Evolutionary conservation across 352 stramenopile species (phyloP).

Genomic region (Phytophthora niederhauseri): DNA sequence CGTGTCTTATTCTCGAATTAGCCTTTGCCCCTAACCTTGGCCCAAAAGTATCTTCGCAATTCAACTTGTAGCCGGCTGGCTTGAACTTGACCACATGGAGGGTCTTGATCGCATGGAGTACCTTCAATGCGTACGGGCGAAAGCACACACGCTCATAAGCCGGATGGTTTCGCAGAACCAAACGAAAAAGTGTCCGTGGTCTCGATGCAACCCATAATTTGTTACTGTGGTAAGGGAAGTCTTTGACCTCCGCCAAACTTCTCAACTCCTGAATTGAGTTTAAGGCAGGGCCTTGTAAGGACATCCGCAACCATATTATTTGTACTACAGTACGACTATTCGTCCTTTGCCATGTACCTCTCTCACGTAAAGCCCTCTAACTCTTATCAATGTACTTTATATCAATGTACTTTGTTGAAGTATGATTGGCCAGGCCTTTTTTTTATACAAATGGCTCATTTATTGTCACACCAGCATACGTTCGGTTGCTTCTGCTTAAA

Average conservation of each 20-base stretch:
- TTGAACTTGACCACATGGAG: not conserved
- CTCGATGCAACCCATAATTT: not conserved
- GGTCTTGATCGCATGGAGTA: not conserved
- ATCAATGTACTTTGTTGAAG: not conserved
- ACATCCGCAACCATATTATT: not conserved
- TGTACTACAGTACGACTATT: not conserved
- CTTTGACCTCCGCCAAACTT: not conserved
- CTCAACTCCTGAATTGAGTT: not conserved
- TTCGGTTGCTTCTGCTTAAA: slow-evolving; percentile 3
- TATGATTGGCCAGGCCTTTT: not conserved
- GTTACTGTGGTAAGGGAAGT: not conserved
- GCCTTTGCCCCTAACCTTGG: not conserved
- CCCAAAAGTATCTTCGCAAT: not conserved
- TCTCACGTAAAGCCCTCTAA: not conserved
- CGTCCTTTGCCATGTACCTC: not conserved
- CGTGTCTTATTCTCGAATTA: not conserved
- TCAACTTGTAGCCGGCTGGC: not conserved
- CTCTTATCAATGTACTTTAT: no score
- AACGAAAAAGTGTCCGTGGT: not conserved
- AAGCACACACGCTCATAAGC: not conserved
- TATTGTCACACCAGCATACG: not conserved
- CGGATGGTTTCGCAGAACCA: not conserved
- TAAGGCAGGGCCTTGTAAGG: not conserved
- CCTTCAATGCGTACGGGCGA: not conserved
- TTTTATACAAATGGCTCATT: not conserved